Percentiles rank a stretch among this genome's conserved stretches.
These are phyloP conservation scores for Xerocomellus amylosporus DNA, from an alignment of 768 basidiomycete genomes.

Conservation along the genomic window DNA sequence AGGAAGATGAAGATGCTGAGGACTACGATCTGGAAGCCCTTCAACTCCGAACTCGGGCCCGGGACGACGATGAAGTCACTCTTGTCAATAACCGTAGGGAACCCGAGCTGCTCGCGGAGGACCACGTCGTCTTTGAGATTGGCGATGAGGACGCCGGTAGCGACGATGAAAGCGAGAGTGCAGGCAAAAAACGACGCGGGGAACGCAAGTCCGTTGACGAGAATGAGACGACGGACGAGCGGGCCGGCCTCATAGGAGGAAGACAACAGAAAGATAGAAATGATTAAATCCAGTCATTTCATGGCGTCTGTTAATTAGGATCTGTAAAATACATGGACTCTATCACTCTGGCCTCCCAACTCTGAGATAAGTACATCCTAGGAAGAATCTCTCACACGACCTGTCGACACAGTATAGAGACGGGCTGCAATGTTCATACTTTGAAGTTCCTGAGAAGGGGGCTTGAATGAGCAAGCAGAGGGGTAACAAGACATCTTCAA, in stretches of 20 bases:
- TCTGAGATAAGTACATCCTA: slow-evolving; percentile 4
- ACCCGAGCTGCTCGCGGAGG: slow-evolving; percentile 50
- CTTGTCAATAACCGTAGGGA: slow-evolving; percentile 61
- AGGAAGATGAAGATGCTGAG: slow-evolving; percentile 91
- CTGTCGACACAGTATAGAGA: slow-evolving; percentile 82
- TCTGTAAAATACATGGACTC: slow-evolving; percentile 38
- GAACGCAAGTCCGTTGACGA: slow-evolving; percentile 46
- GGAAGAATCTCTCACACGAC: slow-evolving; percentile 67
- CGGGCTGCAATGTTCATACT: slow-evolving; percentile 94
- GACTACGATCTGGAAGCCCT: slow-evolving; percentile 86
- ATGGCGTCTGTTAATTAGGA: slow-evolving; percentile 18
- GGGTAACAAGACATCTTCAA: slow-evolving; percentile 1
- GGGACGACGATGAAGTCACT: slow-evolving; percentile 66
- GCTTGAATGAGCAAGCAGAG: not conserved
- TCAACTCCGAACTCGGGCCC: slow-evolving; percentile 48
- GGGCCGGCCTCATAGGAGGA: slow-evolving; percentile 60
- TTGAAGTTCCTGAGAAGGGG: slow-evolving; percentile 71
- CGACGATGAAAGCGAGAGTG: slow-evolving; percentile 58
- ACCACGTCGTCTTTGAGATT: slow-evolving; percentile 85
- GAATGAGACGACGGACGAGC: slow-evolving; percentile 51
- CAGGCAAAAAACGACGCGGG: slow-evolving; percentile 48
- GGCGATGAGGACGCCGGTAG: slow-evolving; percentile 75
- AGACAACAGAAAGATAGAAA: slow-evolving; percentile 33
- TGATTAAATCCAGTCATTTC: slow-evolving; percentile 29
- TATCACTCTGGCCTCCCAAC: not conserved